These are phyloP conservation scores for Aspergillus ochraceus DNA, from an alignment of 2,329 filamentous ascomycete species.

Conservation along the genomic window DNA sequence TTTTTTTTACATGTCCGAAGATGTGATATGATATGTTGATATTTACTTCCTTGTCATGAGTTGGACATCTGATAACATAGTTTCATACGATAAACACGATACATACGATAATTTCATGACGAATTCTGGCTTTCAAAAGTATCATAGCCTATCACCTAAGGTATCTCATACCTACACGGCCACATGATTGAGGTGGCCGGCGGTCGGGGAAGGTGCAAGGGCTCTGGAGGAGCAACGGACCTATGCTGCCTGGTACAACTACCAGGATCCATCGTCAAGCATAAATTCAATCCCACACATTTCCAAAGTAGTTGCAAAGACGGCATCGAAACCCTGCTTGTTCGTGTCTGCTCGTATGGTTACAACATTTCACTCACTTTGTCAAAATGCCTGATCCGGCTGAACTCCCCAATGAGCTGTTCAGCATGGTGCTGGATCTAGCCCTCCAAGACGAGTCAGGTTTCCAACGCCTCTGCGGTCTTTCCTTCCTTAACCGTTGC, in stretches of 20 bases:
- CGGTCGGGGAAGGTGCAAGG: too few species aligned
- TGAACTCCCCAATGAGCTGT: background rate
- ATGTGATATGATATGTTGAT: constrained; percentile 7
- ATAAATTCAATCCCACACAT: too few species aligned
- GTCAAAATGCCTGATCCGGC: background rate
- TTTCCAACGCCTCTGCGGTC: background rate
- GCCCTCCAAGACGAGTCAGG: background rate
- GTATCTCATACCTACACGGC: too few species aligned
- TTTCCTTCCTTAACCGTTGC: background rate
- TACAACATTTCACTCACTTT: too few species aligned
- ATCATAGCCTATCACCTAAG: too few species aligned
- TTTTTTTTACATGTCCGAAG: background rate
- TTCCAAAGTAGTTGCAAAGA: too few species aligned
- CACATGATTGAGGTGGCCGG: too few species aligned
- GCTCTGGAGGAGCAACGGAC: too few species aligned
- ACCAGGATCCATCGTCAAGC: too few species aligned
- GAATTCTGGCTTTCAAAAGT: background rate
- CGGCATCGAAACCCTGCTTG: too few species aligned
- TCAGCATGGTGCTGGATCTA: background rate
- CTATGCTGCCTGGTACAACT: too few species aligned
- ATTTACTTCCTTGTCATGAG: constrained; percentile 18
- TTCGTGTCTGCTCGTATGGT: too few species aligned
- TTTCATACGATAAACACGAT: constrained; percentile 22
- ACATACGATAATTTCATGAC: background rate
- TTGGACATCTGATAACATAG: constrained; percentile 18